Conservation (phyloP, 345 rosid genomes). For the Eucalyptus marginata region DNA sequence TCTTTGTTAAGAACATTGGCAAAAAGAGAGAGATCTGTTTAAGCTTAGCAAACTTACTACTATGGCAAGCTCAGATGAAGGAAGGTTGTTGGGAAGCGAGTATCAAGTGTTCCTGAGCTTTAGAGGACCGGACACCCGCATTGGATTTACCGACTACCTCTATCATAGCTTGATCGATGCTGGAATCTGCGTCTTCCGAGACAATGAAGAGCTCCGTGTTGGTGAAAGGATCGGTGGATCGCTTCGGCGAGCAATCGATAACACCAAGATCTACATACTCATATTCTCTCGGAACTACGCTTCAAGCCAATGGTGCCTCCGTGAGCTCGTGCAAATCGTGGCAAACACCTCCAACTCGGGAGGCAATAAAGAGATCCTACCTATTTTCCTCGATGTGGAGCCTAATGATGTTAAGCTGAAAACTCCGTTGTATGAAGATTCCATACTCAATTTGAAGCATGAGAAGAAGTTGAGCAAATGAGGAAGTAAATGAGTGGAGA, state of each 20-base stretch:
- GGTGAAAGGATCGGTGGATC: background rate
- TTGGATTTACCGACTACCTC: rapidly evolving
- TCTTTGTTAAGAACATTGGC: no score
- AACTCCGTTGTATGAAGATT: rapidly evolving
- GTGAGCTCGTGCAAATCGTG: rapidly evolving
- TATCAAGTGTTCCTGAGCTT: rapidly evolving
- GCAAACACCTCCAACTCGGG: background rate
- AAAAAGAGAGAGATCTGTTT: rapidly evolving
- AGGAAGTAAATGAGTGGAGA: background rate
- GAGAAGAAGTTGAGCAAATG: background rate
- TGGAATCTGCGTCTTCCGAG: rapidly evolving
- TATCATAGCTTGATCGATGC: background rate
- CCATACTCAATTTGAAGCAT: background rate
- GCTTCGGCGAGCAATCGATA: background rate
- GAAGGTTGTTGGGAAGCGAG: background rate
- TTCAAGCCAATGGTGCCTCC: background rate
- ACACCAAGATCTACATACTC: background rate
- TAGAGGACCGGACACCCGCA: background rate
- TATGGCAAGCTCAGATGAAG: no score
- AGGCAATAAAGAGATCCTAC: background rate
- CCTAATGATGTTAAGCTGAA: background rate
- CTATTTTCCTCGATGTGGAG: background rate
- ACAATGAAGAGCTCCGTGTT: rapidly evolving
- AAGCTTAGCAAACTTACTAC: no score
- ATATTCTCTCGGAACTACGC: background rate